These are phyloP conservation scores for Nicotiana paniculata DNA, from an alignment of 257 asterid genomes.

Conservation along the genomic window DNA sequence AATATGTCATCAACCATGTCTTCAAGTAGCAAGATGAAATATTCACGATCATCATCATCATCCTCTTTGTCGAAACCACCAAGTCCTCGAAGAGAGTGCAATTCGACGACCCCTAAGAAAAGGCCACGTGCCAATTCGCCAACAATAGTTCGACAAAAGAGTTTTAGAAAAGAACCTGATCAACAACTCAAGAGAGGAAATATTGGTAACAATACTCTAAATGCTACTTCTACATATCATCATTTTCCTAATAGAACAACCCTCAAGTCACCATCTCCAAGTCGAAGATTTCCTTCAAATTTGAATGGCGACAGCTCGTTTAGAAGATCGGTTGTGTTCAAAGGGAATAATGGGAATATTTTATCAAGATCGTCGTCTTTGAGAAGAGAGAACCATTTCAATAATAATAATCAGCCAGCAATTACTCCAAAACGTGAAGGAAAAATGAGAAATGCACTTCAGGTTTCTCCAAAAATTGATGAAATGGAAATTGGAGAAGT, in stretches of 20 bases:
- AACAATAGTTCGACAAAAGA: slow-evolving; percentile 49
- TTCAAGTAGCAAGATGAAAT: not conserved
- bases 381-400: slow-evolving; percentile 11
- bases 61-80: slow-evolving; percentile 8
- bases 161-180: slow-evolving; percentile 43
- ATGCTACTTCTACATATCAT: not conserved
- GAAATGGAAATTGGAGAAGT: slow-evolving; percentile 22
- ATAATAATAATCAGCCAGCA: slow-evolving; percentile 10
- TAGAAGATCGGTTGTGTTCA: not conserved
- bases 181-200: not conserved
- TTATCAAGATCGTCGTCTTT: slow-evolving; percentile 15
- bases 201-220: not conserved
- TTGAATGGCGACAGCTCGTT: not conserved
- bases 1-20: slow-evolving; percentile 4
- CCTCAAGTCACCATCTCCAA: slow-evolving; percentile 63
- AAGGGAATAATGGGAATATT: slow-evolving; percentile 24
- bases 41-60: not conserved
- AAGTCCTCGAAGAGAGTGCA: slow-evolving; percentile 21
- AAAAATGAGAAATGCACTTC: slow-evolving; percentile 9
- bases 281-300: slow-evolving; percentile 31
- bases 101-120: slow-evolving; percentile 37
- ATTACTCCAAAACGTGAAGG: slow-evolving; percentile 17
- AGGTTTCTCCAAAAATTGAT: slow-evolving; percentile 28
- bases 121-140: slow-evolving; percentile 58
- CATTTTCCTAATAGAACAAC: slow-evolving; percentile 23